Base-by-base conservation (phyloP, 108 stramenopile genomes). In the Cyclotella distinguenda region DNA sequence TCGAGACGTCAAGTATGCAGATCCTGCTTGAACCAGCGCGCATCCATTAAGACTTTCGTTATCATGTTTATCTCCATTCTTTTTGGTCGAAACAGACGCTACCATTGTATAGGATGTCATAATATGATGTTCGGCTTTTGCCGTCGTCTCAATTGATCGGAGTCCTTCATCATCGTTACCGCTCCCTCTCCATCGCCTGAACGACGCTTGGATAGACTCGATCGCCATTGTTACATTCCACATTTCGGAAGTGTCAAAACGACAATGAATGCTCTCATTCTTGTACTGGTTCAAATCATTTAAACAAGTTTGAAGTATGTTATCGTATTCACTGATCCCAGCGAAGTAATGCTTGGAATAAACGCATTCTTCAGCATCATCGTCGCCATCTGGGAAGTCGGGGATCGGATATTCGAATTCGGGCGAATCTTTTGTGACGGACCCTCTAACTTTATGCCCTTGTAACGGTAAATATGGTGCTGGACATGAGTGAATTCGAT, bases 401-500 rank as follows among this genome's bases (percentile, higher is more conserved):
- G 60, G 66, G 44, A 15, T 44, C 19, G 23, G 32, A 1, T 0
- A 9, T 18, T 2, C 18, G 40, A 40, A n/a, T 16, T 15, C 2
- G 40, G 12, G 4, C 30, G 34, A 32, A 38, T 6, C 44, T 3
- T 1, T 6, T 2, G 10, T 7, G 11, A 12, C 19, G 23, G 25
- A 33, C 5, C 64, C 64, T 3, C 64, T 40, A 18, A 75, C 52
- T 25, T 33, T 27, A 54, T 67, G 58, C 10, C 66, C 60, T 33
- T 25, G 12, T 21, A 67, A 35, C 26, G 87, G 89, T 33, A 91
- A 40, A 66, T 82, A 91, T 1, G 89, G 89, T 9, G 86, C 66
- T 10, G 82, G 50, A 59, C 83, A 82, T 9, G 23, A 61, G 45
- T 74, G 76, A 2, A 58, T 50, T 26, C 89, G 79, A 36, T 86